phyloP scores from a whole-genome alignment of 352 stramenopile genomes.

The Thraustochytrium striatum region DNA sequence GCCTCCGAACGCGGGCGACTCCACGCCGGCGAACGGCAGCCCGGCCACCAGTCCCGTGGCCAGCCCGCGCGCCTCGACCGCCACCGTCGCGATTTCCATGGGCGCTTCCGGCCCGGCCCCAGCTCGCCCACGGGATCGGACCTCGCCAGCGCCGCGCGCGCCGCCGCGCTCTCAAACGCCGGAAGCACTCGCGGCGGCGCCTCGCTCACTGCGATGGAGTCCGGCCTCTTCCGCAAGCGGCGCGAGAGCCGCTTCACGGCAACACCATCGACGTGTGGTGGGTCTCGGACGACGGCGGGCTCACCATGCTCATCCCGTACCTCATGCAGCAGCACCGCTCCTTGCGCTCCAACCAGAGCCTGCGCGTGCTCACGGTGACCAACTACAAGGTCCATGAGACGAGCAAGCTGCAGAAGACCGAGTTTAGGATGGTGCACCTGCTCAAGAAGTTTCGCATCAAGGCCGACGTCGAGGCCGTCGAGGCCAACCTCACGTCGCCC shows the following conservation, averaged over 20 bases:
- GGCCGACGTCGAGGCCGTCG: conserved; percentile 13
- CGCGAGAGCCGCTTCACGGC: not conserved
- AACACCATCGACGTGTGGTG: conserved; percentile 55
- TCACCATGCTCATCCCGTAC: conserved; percentile 53
- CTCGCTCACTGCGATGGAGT: not conserved
- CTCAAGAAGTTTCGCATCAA: conserved; percentile 51
- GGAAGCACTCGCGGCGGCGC: not conserved
- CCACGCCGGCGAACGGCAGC: not conserved
- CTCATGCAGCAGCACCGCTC: conserved; percentile 49
- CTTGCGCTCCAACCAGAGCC: conserved; percentile 9
- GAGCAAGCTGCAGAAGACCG: conserved; percentile 49
- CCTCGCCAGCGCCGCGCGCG: not conserved
- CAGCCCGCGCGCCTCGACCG: not conserved
- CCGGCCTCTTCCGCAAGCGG: too few relatives aligned
- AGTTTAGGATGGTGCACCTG: conserved; percentile 46
- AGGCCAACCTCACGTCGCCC: conserved; percentile 28
- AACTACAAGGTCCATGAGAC: conserved; percentile 47
- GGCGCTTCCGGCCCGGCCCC: not conserved
- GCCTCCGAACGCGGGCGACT: too few relatives aligned
- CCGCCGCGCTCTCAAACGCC: not conserved
- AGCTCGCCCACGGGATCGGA: not conserved
- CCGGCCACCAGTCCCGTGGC: not conserved
- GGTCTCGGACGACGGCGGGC: conserved; percentile 54
- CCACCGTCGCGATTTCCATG: not conserved
- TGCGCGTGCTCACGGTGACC: conserved; percentile 50